Conservation (phyloP, 192 early-diverging fungal species). For the Coemansia sp. region DNA sequence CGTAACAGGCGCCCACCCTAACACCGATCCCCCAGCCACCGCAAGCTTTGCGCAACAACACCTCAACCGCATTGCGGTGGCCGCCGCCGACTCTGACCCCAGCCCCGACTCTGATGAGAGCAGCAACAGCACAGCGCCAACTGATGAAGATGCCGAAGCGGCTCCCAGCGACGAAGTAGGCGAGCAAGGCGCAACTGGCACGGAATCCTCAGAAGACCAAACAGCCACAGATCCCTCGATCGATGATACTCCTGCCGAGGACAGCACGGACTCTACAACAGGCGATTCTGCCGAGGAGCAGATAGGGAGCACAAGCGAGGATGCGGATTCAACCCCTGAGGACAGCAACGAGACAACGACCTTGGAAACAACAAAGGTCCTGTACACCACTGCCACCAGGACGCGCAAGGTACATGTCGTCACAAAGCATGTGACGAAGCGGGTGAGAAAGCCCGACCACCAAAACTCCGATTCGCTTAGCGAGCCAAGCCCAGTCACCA, state of each 20-base stretch:
- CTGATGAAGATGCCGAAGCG: neutral
- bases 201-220: neutral
- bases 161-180: neutral
- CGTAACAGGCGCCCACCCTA: neutral
- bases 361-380: constrained; percentile 40
- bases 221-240: neutral
- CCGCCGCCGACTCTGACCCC: neutral
- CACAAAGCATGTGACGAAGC: constrained; percentile 31
- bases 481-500: constrained; percentile 7
- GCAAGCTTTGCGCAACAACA: constrained; percentile 12
- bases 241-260: neutral
- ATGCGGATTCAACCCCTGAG: neutral
- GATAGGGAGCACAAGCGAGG: neutral
- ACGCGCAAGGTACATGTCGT: constrained; percentile 39
- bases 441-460: constrained; percentile 6
- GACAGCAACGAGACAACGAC: constrained; percentile 44
- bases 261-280: neutral
- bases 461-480: neutral
- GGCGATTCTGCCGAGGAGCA: constrained; percentile 1
- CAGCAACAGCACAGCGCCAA: neutral
- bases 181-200: neutral
- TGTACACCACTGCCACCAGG: constrained; percentile 32
- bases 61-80: constrained; percentile 14
- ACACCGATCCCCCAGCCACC: neutral
- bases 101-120: neutral